Evolutionary conservation across 2,329 filamentous ascomycete species (phyloP).

Genomic region (Phoma sp.): DNA sequence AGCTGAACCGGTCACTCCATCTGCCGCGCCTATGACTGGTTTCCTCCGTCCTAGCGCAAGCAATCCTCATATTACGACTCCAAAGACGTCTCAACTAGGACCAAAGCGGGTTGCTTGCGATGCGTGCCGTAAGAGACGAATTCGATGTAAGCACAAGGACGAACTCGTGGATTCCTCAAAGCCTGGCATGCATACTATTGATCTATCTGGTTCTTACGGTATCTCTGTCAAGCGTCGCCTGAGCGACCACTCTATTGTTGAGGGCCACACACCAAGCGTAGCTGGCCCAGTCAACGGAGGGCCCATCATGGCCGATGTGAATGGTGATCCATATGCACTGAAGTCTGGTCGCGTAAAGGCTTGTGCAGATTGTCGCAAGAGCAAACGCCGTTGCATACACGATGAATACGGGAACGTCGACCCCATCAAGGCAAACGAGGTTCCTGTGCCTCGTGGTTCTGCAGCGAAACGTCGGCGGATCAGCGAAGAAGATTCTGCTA

Average conservation of each 20-base stretch:
- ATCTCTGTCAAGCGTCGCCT: conserved; percentile 43
- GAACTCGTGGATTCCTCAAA: conserved; percentile 50
- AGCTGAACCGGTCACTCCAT: conserved; percentile 24
- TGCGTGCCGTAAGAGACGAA: conserved; percentile 66
- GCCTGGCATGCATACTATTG: conserved; percentile 40
- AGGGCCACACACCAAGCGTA: conserved; percentile 23
- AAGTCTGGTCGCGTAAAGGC: conserved; percentile 68
- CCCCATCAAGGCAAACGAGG: conserved; percentile 67
- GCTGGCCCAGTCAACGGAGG: conserved; percentile 34
- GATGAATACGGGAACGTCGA: conserved; percentile 69
- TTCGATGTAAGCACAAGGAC: conserved; percentile 69
- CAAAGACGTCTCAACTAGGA: conserved; percentile 64
- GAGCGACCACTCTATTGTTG: conserved; percentile 38
- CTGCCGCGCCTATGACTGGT: conserved; percentile 38
- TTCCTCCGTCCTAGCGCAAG: conserved; percentile 47
- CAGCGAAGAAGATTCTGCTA: conserved; percentile 38
- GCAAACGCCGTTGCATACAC: conserved; percentile 72
- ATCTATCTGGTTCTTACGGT: conserved; percentile 39
- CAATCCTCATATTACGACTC: conserved; percentile 52
- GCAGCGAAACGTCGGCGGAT: conserved; percentile 61
- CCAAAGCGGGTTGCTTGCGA: conserved; percentile 68
- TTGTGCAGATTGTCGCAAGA: conserved; percentile 70
- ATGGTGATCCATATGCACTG: conserved; percentile 50
- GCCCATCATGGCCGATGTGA: conserved; percentile 43
- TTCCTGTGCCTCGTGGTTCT: conserved; percentile 64